Percentiles rank a stretch among this genome's conserved stretches.
These are phyloP conservation scores for Sechiopsis laciniata DNA, from an alignment of 306 rosid species.

Conservation along the genomic window DNA sequence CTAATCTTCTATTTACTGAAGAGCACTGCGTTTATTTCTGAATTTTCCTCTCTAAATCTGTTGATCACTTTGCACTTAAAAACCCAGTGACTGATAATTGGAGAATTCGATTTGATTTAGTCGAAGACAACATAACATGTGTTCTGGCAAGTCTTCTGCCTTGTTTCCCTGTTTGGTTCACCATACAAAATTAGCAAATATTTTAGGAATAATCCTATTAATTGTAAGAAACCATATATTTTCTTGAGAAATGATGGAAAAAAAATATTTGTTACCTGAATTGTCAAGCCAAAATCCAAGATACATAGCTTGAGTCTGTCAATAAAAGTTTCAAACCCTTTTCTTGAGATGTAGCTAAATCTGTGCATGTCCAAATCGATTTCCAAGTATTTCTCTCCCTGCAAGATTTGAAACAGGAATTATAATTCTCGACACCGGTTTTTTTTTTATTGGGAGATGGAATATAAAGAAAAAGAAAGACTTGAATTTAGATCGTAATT, in stretches of 20 bases:
- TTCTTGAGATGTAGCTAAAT: slow-evolving; percentile 86
- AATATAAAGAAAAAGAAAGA: too few relatives aligned
- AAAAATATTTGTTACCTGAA: slow-evolving; percentile 53
- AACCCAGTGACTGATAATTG: slow-evolving; percentile 43
- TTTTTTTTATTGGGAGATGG: slow-evolving; percentile 9
- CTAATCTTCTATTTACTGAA: slow-evolving; percentile 15
- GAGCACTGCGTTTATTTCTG: background rate
- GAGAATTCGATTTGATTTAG: slow-evolving; percentile 57
- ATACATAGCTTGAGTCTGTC: slow-evolving; percentile 63
- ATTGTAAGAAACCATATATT: slow-evolving; percentile 10
- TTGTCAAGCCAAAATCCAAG: slow-evolving; percentile 79
- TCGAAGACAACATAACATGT: slow-evolving; percentile 65
- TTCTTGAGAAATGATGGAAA: background rate
- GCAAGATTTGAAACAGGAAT: slow-evolving; percentile 24
- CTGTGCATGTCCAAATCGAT: slow-evolving; percentile 91
- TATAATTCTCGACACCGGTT: background rate
- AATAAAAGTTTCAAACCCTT: slow-evolving; percentile 78
- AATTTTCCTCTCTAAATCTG: background rate
- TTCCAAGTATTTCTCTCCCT: slow-evolving; percentile 96
- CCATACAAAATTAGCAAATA: slow-evolving; percentile 18
- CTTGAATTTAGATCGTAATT: too few relatives aligned
- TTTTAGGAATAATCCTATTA: slow-evolving; percentile 15
- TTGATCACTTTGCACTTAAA: slow-evolving; percentile 26
- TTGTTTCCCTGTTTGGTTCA: slow-evolving; percentile 57
- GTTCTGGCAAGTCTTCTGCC: slow-evolving; percentile 82